phyloP scores from a whole-genome alignment of 371 early-diverging fungal species.

The Syncephalastrum contaminatum region DNA sequence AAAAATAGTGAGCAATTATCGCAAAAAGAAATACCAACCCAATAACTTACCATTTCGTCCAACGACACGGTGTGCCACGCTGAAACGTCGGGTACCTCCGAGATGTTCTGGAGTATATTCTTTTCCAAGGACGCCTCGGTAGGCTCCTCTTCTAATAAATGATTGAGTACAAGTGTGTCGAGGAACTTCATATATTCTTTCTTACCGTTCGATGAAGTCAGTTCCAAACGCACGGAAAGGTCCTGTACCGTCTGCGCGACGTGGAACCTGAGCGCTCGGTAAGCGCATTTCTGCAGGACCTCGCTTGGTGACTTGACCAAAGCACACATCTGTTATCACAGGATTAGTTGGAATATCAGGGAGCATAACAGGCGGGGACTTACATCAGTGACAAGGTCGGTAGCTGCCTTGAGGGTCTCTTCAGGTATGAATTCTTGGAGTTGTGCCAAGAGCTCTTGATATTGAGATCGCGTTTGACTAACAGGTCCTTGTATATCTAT shows the following conservation, averaged over 20 bases:
- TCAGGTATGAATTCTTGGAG: conserved; percentile 33
- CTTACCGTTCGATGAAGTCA: conserved; percentile 29
- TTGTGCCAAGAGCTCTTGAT: conserved; percentile 33
- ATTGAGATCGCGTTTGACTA: conserved; percentile 17
- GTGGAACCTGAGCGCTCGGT: conserved; percentile 37
- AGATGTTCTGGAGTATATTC: conserved; percentile 18
- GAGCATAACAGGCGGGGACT: conserved; percentile 2
- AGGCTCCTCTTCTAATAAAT: conserved; percentile 23
- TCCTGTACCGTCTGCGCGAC: conserved; percentile 41
- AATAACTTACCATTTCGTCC: conserved; percentile 19
- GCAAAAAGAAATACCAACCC: neutral
- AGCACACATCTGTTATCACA: conserved; percentile 1
- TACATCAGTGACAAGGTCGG: conserved; percentile 23
- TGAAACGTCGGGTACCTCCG: conserved; percentile 29
- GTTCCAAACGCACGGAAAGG: conserved; percentile 50
- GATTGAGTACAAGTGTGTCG: neutral
- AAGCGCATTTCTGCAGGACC: conserved; percentile 44
- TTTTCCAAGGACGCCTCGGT: conserved; percentile 18
- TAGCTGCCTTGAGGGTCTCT: conserved; percentile 21
- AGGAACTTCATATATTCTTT: neutral
- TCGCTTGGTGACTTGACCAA: conserved; percentile 26
- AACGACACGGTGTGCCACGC: conserved; percentile 16
- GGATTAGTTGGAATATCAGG: neutral
- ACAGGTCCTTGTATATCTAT: conserved; percentile 1
- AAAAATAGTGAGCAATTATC: neutral